Percentiles rank a stretch among this genome's conserved stretches.
phyloP scores from a whole-genome alignment of 257 asterid genomes.

The Plectranthus barbatus region DNA sequence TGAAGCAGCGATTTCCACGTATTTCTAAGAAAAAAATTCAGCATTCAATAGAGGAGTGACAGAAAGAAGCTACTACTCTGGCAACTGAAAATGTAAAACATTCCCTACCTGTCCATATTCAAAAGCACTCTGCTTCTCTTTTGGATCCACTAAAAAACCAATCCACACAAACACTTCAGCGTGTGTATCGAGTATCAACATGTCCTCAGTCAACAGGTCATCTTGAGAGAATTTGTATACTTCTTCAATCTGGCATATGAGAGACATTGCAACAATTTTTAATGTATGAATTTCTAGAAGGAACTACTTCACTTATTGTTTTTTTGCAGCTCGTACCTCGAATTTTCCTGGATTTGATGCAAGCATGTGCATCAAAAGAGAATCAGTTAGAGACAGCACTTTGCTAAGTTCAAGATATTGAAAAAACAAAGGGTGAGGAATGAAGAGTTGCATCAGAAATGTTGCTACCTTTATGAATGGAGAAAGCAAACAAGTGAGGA shows the following conservation, averaged over 20 bases:
- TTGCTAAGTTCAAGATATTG: background rate
- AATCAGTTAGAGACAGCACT: slow-evolving; percentile 22
- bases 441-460: slow-evolving; percentile 7
- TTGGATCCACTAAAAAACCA: slow-evolving; percentile 77
- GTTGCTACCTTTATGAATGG: slow-evolving; percentile 55
- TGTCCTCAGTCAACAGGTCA: slow-evolving; percentile 89
- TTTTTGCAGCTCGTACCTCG: slow-evolving; percentile 46
- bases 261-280: background rate
- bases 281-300: background rate
- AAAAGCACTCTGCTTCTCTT: slow-evolving; percentile 72
- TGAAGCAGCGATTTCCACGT: slow-evolving; percentile 71
- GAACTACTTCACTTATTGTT: background rate
- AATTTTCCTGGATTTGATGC: slow-evolving; percentile 60
- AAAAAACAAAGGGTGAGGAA: background rate
- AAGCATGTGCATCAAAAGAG: slow-evolving; percentile 24
- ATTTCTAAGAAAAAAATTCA: slow-evolving; percentile 53
- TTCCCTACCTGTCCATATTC: slow-evolving; percentile 72
- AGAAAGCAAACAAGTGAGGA: slow-evolving; percentile 75
- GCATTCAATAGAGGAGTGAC: slow-evolving; percentile 12
- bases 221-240: slow-evolving; percentile 88
- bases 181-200: slow-evolving; percentile 78
- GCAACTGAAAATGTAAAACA: slow-evolving; percentile 2
- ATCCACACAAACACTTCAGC: slow-evolving; percentile 87
- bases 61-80: background rate
- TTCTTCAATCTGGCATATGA: slow-evolving; percentile 60